Evolutionary conservation across 371 early-diverging fungal genomes (phyloP), one percentile per base, ranked within the genome.

Genomic region (Dinochytrium kinnereticum): DNA sequence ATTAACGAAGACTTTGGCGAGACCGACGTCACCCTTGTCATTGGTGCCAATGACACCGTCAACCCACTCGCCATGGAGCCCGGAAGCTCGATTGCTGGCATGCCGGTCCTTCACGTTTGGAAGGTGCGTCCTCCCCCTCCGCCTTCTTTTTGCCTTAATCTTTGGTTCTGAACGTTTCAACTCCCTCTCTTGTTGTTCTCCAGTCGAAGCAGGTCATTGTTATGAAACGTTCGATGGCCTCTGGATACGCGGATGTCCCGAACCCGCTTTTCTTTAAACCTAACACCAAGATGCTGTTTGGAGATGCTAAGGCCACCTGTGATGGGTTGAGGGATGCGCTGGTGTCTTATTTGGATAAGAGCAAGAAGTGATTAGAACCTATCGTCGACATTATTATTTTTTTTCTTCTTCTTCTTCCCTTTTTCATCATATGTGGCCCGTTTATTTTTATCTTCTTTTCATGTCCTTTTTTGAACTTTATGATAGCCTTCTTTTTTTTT

Each of bases 31-130:
- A 65, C 69, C n/a, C 73, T 80, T 19, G 80, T 80, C 30, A 64
- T 80, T 70, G 80, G 80, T 1, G 80, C 80, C 5, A 78, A 80
- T 65, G 80, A 80, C 66, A 80, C 80, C 17, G 80, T 80, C 21
- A 80, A 80, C 65, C 80, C 80, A 13, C 59, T 74, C 10, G 78
- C 78, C 2, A 26, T 77, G 31, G 78, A 80, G 50, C 70, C 78
- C 33, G 72, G 69, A 17, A 64, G 69, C 51, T 51, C 51, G 5
- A 80, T 80, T 37, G 77, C 80, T 24, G 80, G 80, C 13, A 80
- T 80, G 80, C 80, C 80, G 15, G 80, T 80, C 3, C 64, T 80
- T 26, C 75, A 80, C 24, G 78, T 78, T 15, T 80, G 80, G 80
- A 73, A 80, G 77, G 74, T 71, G 5, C 21, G 65, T 51, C 53